These are phyloP conservation scores for Ustilago loliicola DNA, from an alignment of 1,284 basidiomycete genomes.

Conservation along the genomic window DNA sequence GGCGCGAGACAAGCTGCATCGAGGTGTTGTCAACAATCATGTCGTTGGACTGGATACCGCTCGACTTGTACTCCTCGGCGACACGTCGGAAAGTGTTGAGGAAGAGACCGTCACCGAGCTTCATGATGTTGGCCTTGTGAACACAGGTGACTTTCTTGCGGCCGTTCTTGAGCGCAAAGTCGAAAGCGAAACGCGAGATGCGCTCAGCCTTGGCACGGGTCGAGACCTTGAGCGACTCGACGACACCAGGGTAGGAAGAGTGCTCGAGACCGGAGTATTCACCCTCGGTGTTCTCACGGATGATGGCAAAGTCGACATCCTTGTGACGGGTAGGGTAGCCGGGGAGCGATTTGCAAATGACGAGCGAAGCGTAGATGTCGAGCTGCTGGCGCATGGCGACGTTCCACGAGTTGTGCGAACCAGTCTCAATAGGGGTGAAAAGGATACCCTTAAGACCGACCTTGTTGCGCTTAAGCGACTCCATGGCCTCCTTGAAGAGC, in stretches of 20 bases:
- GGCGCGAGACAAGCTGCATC: slow-evolving; percentile 97
- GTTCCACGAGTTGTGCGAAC: slow-evolving; percentile 99
- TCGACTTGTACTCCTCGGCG: slow-evolving; percentile 91
- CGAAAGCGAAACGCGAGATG: slow-evolving; percentile 96
- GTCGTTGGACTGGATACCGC: slow-evolving; percentile 92
- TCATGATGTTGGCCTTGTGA: slow-evolving; percentile 99
- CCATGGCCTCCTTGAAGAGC: slow-evolving; percentile 93
- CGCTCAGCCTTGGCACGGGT: slow-evolving; percentile 96
- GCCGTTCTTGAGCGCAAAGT: slow-evolving; percentile 98
- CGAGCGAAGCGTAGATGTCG: slow-evolving; percentile 98
- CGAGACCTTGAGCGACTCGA: slow-evolving; percentile 97
- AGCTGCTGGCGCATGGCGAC: slow-evolving; percentile 99
- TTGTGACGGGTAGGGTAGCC: slow-evolving; percentile 95
- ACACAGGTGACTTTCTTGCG: slow-evolving; percentile 99
- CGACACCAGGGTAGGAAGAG: slow-evolving; percentile 93
- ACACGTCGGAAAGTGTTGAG: slow-evolving; percentile 97
- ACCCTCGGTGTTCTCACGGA: slow-evolving; percentile 99
- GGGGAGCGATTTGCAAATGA: slow-evolving; percentile 97
- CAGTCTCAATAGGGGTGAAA: slow-evolving; percentile 96
- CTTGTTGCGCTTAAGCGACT: slow-evolving; percentile 93
- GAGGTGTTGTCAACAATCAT: slow-evolving; percentile 99
- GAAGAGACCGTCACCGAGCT: slow-evolving; percentile 99
- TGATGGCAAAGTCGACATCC: slow-evolving; percentile 98
- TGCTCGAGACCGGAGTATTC: slow-evolving; percentile 99
- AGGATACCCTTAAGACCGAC: slow-evolving; percentile 99